Conservation (phyloP, 257 asterid genomes). For the Fraxinus americana region DNA sequence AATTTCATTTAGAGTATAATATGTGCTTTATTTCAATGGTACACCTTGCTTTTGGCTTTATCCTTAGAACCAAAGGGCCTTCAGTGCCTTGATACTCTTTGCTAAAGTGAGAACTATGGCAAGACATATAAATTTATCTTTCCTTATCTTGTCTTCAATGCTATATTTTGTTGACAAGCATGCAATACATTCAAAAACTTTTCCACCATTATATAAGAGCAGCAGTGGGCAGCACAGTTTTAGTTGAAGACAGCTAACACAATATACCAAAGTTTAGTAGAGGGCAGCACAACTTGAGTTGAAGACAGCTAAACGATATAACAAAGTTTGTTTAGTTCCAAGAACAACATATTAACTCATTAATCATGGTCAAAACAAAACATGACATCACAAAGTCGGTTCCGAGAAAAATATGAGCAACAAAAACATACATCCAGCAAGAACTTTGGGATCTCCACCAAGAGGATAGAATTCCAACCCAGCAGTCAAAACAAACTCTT, state of each 20-base stretch:
- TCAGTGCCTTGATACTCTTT: neutral
- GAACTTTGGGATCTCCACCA: slow-evolving; percentile 39
- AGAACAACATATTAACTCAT: slow-evolving; percentile 2
- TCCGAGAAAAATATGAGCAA: slow-evolving; percentile 16
- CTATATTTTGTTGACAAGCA: neutral
- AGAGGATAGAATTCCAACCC: slow-evolving; percentile 40
- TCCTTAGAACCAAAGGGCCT: neutral
- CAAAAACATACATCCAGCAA: slow-evolving; percentile 28
- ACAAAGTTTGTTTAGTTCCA: slow-evolving; percentile 2
- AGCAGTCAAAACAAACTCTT: slow-evolving; percentile 39
- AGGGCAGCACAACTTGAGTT: slow-evolving; percentile 2
- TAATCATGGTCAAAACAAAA: neutral
- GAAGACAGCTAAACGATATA: neutral
- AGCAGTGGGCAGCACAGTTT: neutral
- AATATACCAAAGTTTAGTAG: neutral
- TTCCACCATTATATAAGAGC: neutral
- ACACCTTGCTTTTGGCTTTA: neutral
- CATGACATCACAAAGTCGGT: slow-evolving; percentile 20
- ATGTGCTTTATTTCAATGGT: neutral
- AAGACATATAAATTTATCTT: neutral
- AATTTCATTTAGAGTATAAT: neutral
- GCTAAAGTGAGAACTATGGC: neutral
- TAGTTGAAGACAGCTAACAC: neutral
- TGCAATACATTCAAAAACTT: neutral
- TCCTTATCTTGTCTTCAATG: neutral